Evolutionary conservation across 495 filamentous ascomycete species (phyloP).

Genomic region (Penicillium psychrofluorescens): DNA sequence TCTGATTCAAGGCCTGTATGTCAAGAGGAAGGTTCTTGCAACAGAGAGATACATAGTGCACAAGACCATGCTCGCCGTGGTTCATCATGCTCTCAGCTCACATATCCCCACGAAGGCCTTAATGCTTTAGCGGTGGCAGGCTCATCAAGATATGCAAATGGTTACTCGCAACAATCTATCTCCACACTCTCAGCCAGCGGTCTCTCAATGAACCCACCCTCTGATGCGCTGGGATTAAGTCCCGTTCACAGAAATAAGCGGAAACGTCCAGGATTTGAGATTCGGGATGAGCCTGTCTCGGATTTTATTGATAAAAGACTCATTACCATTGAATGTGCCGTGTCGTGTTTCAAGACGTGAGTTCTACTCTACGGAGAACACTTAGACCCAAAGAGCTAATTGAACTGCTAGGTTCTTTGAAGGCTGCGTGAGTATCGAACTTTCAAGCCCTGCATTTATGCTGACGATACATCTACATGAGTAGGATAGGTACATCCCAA

Average conservation of each 20-base stretch:
- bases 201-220: not conserved
- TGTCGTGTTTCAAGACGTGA: constrained; percentile 28
- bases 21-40: constrained; percentile 1
- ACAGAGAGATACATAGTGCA: not conserved
- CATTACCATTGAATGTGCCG: constrained; percentile 25
- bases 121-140: not conserved
- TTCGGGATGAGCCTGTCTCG: constrained; percentile 24
- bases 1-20: not conserved
- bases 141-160: not conserved
- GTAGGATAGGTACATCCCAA: constrained; percentile 38
- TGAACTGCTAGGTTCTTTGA: constrained; percentile 31
- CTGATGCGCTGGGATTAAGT: constrained; percentile 1
- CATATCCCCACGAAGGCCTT: not conserved
- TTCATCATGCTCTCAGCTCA: constrained; percentile 4
- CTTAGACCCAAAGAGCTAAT: not conserved
- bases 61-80: not conserved
- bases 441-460: no score
- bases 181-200: constrained; percentile 10
- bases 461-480: not conserved
- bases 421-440: constrained; percentile 27
- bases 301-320: constrained; percentile 32
- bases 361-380: not conserved
- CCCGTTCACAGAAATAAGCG: constrained; percentile 8
- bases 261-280: constrained; percentile 29
- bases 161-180: constrained; percentile 5